Base-by-base conservation (phyloP, 768 basidiomycete genomes). In the Hygrocybe coccinea region DNA sequence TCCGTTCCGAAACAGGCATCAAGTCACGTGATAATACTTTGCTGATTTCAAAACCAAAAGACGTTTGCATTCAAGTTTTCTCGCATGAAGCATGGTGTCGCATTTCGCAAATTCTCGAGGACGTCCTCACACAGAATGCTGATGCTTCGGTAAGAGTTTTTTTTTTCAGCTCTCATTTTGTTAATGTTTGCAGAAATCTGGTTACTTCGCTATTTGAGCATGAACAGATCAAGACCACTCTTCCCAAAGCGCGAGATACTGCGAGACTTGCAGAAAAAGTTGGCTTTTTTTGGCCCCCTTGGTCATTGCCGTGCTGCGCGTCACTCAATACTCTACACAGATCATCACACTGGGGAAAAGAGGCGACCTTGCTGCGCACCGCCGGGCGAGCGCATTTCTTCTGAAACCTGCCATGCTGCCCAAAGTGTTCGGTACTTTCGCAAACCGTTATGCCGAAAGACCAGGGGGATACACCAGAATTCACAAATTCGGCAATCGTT, bases 401-500 rank as follows among this genome's bases (percentile, higher is more conserved):
- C 80, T 95, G 60, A 83, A 85, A 60, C 81, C 82, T 25, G 69
- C 71, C 35, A 75, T 89, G 37, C 70, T 94, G 22, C 83, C 87
- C n/a, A 95, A 91, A 67, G 75, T 99, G 17, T 95, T 97, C 68
- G 78, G 77, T 9, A 80, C 83, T 1, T 85, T 95, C 53, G 84
- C 92, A 0, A 65, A 81, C 59, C 87, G 97, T 45, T 99, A 97
- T 70, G 78, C 83, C 0, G 62, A 76, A 14, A 83, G 97, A 2
- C 86, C 86, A 2, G 97, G 97, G 1, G 97, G 97, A 8, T 99
- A 97, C 74, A 98, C 95, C 5, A 86, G 97, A 21, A 86, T 98
- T 58, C 86, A 92, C 69, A 91, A 87, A 68, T 90, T 85, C 60
- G 95, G 95, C n/a, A 82, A 87, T 67, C 83, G 95, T 5, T 77